Base-by-base conservation (phyloP, 2,329 filamentous ascomycete genomes). In the Aspergillus pseudoglaucus region DNA sequence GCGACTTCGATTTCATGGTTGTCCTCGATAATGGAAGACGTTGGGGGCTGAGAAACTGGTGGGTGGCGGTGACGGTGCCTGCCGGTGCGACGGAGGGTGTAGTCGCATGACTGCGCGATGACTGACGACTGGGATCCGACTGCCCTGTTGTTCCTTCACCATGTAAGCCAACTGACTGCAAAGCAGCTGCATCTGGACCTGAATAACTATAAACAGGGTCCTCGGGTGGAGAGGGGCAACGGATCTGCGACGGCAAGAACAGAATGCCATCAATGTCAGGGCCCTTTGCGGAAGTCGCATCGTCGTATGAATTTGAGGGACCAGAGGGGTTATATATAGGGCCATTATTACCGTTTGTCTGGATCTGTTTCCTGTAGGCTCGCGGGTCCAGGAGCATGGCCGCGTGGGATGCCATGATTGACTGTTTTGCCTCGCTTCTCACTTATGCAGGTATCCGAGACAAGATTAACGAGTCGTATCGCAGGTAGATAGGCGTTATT, bases 321-420 rank as follows among this genome's bases (percentile, higher is more conserved):
- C 32, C 20, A 48, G 46, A 47, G 42, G 45, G 45, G 43, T 42
- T n/a, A 37, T 37, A 40, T 39, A 49, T 33, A 44, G 51, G 37
- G 49, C 46, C 39, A 42, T 60, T 39, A 22, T 39, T 64, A 70
- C 68, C 67, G 58, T 65, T 66, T 8, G 17, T 39, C 32, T 65
- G 57, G 3, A 60, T 53, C 42, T 65, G 63, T 51, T 66, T 68
- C 51, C 61, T 72, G 48, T 68, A 64, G 27, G 61, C 62, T 54
- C 70, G 69, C 14, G 72, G 71, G 53, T 75, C 64, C 48, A 74
- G 57, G 25, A 74, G 63, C 62, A 72, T 64, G 38, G 67, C 68
- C 30, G 72, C 67, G 45, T 67, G 62, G 30, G 66, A 66, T 38
- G 65, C 65, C 68, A 71, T 71, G 46, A 32, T 59, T 49, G 46